phyloP scores from a whole-genome alignment of 2,329 filamentous ascomycete species.

The Parascedosporium putredinis region DNA sequence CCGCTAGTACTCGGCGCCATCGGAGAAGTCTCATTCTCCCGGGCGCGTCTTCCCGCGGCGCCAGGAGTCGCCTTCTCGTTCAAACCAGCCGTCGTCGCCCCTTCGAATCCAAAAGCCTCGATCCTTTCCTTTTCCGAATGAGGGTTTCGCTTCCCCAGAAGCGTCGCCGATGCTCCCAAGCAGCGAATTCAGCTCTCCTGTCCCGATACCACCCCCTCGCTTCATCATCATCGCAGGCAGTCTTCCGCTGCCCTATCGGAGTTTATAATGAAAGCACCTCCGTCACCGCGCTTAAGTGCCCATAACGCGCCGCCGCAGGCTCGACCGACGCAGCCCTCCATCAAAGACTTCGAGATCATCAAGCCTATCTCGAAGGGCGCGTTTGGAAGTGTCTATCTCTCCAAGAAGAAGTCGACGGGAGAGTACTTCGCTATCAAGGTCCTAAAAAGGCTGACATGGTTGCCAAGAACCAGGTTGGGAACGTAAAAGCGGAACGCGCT shows the following conservation, averaged over 20 bases:
- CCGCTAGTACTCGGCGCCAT: slow-evolving; percentile 74
- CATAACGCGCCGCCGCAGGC: slow-evolving; percentile 72
- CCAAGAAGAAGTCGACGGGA: slow-evolving; percentile 96
- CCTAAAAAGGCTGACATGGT: slow-evolving; percentile 99
- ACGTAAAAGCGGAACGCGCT: slow-evolving; percentile 94
- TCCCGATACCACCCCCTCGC: slow-evolving; percentile 35
- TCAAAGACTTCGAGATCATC: slow-evolving; percentile 99
- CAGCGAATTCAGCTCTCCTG: slow-evolving; percentile 71
- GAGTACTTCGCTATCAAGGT: slow-evolving; percentile 99
- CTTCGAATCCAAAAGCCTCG: slow-evolving; percentile 78
- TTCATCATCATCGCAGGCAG: slow-evolving; percentile 70
- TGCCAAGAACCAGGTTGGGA: slow-evolving; percentile 97
- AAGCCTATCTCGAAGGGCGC: slow-evolving; percentile 98
- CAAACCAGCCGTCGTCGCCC: slow-evolving; percentile 67
- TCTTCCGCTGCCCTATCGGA: slow-evolving; percentile 82
- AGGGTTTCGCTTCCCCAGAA: slow-evolving; percentile 70
- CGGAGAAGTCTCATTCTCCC: slow-evolving; percentile 79
- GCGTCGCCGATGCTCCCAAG: slow-evolving; percentile 78
- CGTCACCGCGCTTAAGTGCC: slow-evolving; percentile 72
- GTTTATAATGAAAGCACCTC: slow-evolving; percentile 53
- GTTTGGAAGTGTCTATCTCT: slow-evolving; percentile 94
- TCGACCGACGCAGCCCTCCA: slow-evolving; percentile 82
- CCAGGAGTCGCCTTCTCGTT: slow-evolving; percentile 78
- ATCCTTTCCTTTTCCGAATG: slow-evolving; percentile 44
- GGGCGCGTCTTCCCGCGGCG: slow-evolving; percentile 65